Percentiles rank a stretch among this genome's conserved stretches.
Evolutionary conservation across 305 asterid genomes (phyloP).

Genomic region (Solanum hybrid): DNA sequence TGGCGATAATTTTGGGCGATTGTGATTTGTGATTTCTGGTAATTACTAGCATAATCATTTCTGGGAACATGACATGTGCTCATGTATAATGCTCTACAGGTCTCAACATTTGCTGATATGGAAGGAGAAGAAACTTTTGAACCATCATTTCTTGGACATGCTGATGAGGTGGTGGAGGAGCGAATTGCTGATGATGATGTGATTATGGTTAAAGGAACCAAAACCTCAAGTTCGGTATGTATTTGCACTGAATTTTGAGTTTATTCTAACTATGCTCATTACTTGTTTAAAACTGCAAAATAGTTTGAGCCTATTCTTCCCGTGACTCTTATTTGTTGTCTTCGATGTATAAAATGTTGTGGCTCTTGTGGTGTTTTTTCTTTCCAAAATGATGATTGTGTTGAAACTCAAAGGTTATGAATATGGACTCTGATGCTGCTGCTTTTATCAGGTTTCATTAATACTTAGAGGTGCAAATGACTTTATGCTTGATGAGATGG

Average conservation of each 20-base stretch:
- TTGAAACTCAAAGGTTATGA: not conserved
- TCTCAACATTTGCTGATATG: constrained; percentile 96
- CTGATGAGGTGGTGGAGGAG: constrained; percentile 98
- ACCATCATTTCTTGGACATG: constrained; percentile 74
- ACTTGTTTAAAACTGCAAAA: not conserved
- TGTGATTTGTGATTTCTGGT: not conserved
- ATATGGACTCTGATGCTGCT: not conserved
- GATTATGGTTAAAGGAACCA: constrained; percentile 90
- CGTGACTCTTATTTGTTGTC: not conserved
- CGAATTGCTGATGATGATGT: constrained; percentile 93
- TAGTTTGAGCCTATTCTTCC: not conserved
- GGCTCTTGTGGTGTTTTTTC: not conserved
- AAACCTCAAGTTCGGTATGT: constrained; percentile 67
- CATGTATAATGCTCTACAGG: constrained; percentile 29
- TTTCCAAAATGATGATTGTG: not conserved
- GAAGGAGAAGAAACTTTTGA: constrained; percentile 99
- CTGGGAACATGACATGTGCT: not conserved
- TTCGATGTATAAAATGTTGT: not conserved
- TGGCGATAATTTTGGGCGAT: not conserved
- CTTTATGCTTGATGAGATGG: constrained; percentile 94
- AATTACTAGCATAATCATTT: not conserved
- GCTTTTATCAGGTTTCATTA: constrained; percentile 52
- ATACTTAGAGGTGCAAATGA: constrained; percentile 93
- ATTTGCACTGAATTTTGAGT: not conserved
- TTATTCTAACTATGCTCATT: not conserved